phyloP scores from a whole-genome alignment of 345 rosid genomes.

The Dimocarpus longan region DNA sequence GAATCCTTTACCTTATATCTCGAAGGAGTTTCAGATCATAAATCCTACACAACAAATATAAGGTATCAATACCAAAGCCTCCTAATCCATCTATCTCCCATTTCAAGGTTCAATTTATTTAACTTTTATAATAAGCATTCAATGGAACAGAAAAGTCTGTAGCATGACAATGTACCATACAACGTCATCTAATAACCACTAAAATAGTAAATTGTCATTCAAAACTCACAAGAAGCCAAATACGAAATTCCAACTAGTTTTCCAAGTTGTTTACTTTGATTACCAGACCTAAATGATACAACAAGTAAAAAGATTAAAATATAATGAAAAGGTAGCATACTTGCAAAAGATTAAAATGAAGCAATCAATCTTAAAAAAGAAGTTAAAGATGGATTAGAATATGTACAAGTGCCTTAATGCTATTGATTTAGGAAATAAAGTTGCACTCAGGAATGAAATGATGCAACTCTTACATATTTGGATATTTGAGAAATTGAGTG shows the following conservation, averaged over 20 bases:
- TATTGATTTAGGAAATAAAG: not conserved
- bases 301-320: too few relatives aligned
- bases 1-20: constrained; percentile 5
- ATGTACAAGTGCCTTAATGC: not conserved
- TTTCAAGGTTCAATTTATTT: too few relatives aligned
- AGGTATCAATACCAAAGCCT: not conserved
- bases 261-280: not conserved
- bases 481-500: not conserved
- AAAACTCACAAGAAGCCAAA: not conserved
- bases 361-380: not conserved
- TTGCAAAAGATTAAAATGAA: not conserved
- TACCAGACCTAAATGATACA: too few relatives aligned
- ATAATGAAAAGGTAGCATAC: too few relatives aligned
- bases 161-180: not conserved
- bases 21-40: constrained; percentile 18
- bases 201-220: not conserved
- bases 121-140: not conserved
- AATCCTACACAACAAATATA: constrained; percentile 16
- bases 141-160: not conserved
- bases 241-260: too few relatives aligned
- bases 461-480: not conserved
- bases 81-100: too few relatives aligned
- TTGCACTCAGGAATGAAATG: not conserved
- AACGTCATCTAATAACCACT: not conserved
- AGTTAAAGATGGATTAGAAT: not conserved